Evolutionary conservation across 805 yeast genomes (phyloP).

Genomic region (Isabelozyma pseudorhagii): DNA sequence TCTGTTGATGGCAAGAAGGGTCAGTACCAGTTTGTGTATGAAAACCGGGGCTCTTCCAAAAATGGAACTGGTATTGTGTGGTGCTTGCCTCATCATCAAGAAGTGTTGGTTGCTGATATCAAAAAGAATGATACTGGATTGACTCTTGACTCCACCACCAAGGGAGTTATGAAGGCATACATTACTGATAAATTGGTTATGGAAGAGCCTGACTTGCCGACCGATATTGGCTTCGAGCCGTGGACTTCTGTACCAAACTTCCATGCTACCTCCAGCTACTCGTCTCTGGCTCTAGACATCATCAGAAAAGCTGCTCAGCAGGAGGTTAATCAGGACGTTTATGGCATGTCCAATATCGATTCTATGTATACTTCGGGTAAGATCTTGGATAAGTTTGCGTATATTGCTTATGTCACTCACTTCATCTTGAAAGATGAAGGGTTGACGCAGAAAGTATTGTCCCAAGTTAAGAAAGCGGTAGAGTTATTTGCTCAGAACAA

Average conservation of each 20-base stretch:
- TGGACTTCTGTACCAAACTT: slow-evolving; percentile 49
- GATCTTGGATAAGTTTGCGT: slow-evolving; percentile 84
- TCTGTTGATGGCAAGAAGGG: slow-evolving; percentile 18
- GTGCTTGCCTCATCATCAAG: slow-evolving; percentile 53
- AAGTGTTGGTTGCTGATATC: slow-evolving; percentile 27
- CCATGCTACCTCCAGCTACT: slow-evolving; percentile 17
- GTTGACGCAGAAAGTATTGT: slow-evolving; percentile 51
- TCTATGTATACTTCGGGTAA: slow-evolving; percentile 94
- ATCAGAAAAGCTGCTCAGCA: slow-evolving; percentile 47
- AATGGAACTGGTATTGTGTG: slow-evolving; percentile 36
- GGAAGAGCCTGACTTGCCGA: slow-evolving; percentile 40
- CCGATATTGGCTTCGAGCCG: slow-evolving; percentile 47
- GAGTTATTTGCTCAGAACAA: slow-evolving; percentile 64
- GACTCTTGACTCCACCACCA: slow-evolving; percentile 46
- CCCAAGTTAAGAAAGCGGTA: slow-evolving; percentile 63
- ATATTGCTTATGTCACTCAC: slow-evolving; percentile 70
- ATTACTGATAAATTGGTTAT: slow-evolving; percentile 36
- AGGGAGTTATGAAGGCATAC: slow-evolving; percentile 47
- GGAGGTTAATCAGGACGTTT: slow-evolving; percentile 56
- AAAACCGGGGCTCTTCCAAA: slow-evolving; percentile 21
- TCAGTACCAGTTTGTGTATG: slow-evolving; percentile 26
- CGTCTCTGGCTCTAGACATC: slow-evolving; percentile 27
- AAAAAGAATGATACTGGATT: slow-evolving; percentile 27
- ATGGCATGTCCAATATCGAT: slow-evolving; percentile 59
- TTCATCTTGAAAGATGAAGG: slow-evolving; percentile 56